Evolutionary conservation across 2,329 filamentous ascomycete genomes (phyloP).

Genomic region (Fusarium beomiforme): DNA sequence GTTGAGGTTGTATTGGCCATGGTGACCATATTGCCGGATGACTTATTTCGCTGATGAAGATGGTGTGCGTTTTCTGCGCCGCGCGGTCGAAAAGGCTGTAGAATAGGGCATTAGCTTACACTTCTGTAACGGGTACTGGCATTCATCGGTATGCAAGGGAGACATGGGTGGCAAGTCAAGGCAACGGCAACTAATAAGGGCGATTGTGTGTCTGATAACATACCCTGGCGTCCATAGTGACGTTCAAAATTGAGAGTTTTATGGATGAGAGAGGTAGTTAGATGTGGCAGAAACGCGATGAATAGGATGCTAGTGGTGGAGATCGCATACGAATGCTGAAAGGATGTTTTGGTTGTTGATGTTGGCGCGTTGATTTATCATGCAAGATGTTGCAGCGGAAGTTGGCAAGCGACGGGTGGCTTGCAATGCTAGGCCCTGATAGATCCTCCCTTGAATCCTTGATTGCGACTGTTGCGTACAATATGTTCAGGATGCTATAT

Average conservation of each 20-base stretch:
- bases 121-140: conserved; percentile 3
- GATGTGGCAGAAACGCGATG: conserved; percentile 38
- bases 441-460: neutral
- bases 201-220: conserved; percentile 32
- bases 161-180: conserved; percentile 7
- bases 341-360: conserved; percentile 20
- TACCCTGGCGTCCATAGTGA: conserved; percentile 51
- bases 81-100: conserved; percentile 54
- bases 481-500: conserved; percentile 3
- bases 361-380: conserved; percentile 32
- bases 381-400: conserved; percentile 27
- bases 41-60: conserved; percentile 85
- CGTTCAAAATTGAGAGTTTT: conserved; percentile 25
- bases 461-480: conserved; percentile 18
- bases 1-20: conserved; percentile 43
- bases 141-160: conserved; percentile 29
- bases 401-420: conserved; percentile 8
- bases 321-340: conserved; percentile 23
- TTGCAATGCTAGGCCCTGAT: neutral
- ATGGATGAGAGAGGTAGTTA: conserved; percentile 21
- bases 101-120: conserved; percentile 27
- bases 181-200: conserved; percentile 6
- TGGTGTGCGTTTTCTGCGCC: conserved; percentile 62
- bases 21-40: conserved; percentile 67
- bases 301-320: conserved; percentile 8